Evolutionary conservation across 225 moss, liverwort and hornwort genomes (phyloP).

Genomic region (Polytrichum commune): DNA sequence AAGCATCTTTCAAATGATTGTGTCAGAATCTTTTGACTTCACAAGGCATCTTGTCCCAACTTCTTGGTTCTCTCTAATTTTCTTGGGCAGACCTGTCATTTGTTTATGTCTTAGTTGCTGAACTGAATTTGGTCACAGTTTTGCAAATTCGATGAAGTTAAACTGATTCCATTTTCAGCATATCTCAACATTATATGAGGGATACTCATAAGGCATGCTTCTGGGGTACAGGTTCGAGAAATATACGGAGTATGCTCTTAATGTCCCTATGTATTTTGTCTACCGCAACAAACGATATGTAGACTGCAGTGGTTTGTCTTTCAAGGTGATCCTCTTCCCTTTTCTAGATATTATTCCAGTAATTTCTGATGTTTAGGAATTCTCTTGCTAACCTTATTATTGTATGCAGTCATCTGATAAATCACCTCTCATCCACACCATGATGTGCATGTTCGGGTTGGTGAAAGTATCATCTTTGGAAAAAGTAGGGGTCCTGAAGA

Average conservation of each 20-base stretch:
- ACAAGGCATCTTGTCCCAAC: background rate
- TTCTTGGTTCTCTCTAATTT: background rate
- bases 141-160: background rate
- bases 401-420: too few species aligned
- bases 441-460: too few species aligned
- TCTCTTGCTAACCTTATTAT: too few species aligned
- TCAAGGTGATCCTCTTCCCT: constrained; percentile 39
- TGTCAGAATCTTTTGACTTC: background rate
- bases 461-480: background rate
- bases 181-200: background rate
- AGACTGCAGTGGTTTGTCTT: constrained; percentile 53
- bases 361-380: too few species aligned
- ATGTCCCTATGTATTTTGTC: constrained; percentile 78
- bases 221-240: constrained; percentile 64
- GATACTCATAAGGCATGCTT: background rate
- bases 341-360: too few species aligned
- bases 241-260: constrained; percentile 68
- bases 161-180: background rate
- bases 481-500: too few species aligned
- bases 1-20: too few species aligned
- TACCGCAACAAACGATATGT: constrained; percentile 46
- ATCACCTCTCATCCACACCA: too few species aligned
- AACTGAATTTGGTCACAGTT: background rate
- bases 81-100: background rate
- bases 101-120: background rate